These are phyloP conservation scores for Stenogyne calaminthoides DNA, from an alignment of 305 asterid genomes.

Conservation along the genomic window DNA sequence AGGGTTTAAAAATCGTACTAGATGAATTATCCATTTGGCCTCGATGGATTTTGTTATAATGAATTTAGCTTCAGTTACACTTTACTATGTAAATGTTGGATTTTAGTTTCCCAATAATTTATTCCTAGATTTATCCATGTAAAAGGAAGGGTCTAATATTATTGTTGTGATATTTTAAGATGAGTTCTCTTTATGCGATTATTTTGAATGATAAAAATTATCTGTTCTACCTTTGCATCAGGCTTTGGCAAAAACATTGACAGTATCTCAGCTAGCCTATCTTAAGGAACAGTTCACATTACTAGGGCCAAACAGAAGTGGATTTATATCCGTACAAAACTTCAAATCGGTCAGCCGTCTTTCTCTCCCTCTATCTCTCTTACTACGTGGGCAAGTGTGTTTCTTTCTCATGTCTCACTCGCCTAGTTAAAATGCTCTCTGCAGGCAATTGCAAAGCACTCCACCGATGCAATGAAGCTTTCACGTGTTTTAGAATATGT, in stretches of 20 bases:
- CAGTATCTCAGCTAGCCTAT: constrained; percentile 43
- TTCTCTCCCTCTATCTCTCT: constrained; percentile 5
- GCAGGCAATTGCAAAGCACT: constrained; percentile 62
- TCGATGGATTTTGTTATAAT: neutral
- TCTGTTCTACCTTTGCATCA: constrained; percentile 20
- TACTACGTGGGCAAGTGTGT: neutral
- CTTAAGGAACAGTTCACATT: constrained; percentile 49
- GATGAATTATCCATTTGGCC: neutral
- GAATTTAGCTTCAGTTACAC: neutral
- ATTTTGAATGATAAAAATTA: neutral
- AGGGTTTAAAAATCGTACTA: neutral
- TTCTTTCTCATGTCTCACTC: neutral
- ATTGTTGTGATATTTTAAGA: no score
- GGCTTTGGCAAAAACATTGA: constrained; percentile 55
- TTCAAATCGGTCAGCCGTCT: constrained; percentile 38
- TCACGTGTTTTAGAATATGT: constrained; percentile 75
- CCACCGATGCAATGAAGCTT: constrained; percentile 81
- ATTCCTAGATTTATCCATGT: no score
- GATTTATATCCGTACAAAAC: constrained; percentile 43
- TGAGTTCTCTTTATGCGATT: neutral
- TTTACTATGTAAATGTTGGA: neutral
- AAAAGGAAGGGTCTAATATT: no score
- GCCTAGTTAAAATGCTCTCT: neutral
- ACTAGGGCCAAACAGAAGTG: constrained; percentile 49
- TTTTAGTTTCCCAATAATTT: neutral